phyloP scores from a whole-genome alignment of 352 stramenopile genomes.

The Thraustochytrium striatum region DNA sequence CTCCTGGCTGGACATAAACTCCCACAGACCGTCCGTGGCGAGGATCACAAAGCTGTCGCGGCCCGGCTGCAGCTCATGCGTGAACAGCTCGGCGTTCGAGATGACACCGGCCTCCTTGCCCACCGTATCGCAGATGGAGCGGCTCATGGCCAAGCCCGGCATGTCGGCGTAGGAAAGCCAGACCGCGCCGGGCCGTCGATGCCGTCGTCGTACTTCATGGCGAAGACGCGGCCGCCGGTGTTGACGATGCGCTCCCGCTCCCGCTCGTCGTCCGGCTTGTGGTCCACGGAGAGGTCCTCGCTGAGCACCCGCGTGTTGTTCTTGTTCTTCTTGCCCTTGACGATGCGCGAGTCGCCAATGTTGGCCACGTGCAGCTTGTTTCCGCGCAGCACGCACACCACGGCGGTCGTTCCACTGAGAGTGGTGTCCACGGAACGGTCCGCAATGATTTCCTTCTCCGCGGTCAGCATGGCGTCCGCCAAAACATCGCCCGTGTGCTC shows the following conservation, averaged over 20 bases:
- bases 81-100: conserved; percentile 34
- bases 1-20: conserved; percentile 79
- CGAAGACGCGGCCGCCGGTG: conserved; percentile 71
- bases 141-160: conserved; percentile 73
- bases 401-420: conserved; percentile 72
- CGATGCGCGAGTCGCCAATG: conserved; percentile 73
- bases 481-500: conserved; percentile 59
- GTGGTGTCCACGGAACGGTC: conserved; percentile 66
- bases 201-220: conserved; percentile 92
- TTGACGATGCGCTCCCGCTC: conserved; percentile 74
- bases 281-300: conserved; percentile 65
- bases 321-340: conserved; percentile 51
- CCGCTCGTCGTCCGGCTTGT: conserved; percentile 71
- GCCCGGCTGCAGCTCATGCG: conserved; percentile 58
- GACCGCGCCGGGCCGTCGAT: conserved; percentile 68
- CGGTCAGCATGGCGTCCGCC: conserved; percentile 54
- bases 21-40: conserved; percentile 68
- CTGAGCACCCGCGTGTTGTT: conserved; percentile 53
- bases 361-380: conserved; percentile 68
- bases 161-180: conserved; percentile 70
- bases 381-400: conserved; percentile 68
- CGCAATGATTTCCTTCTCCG: conserved; percentile 63
- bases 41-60: conserved; percentile 55
- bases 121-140: conserved; percentile 71
- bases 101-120: conserved; percentile 69